Base-by-base conservation (phyloP, 305 asterid genomes). In the Plantago coronopus region DNA sequence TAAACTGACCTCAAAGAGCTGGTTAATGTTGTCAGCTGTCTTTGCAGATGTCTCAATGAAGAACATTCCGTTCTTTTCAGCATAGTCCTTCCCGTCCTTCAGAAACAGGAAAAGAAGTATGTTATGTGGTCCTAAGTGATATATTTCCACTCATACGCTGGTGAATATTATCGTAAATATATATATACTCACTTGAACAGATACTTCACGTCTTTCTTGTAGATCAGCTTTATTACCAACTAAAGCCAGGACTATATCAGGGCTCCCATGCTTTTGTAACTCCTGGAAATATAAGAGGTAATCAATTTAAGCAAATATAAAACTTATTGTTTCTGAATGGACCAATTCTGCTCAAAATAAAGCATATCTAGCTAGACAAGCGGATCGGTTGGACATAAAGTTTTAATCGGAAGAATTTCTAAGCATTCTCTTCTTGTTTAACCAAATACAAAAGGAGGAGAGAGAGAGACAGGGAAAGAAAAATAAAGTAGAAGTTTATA, bases 21-120 rank as follows among this genome's bases (percentile, higher is more conserved):
- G 96, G 83, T 94, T 94, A 76, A 94, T 94, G 76, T 94, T 94
- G 78, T 94, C 99, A n/a, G 97, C 97, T 14, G 99, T 94, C 84
- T 94, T 94, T 17, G 99, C 99, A 74, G 97, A 90, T 34, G 97
- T 94, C 82, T 90, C 99, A 11, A 89, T 94, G 58, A 89, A 89
- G 76, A 89, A 94, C 99, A 94, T 94, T 48, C 95, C 95, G 23
- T 89, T 90, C 93, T 79, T 89, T 75, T 89, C 96, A 0, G 99
- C 95, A 65, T 83, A 85, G 38, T 87, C 95, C 37, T 65, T 79
- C 57, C 88, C 97, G 68, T 86, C 93, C 99, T 94, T 79, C 57
- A 68, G 55, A 46, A 69, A 22, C 38, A 29, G n/a, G 46, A 58
- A 51, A 59, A 17, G 17, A 54, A 44, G 38, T 38, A 64, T 21